These are phyloP conservation scores for Didymella pomorum DNA, from an alignment of 2,329 filamentous ascomycete genomes.

Conservation along the genomic window DNA sequence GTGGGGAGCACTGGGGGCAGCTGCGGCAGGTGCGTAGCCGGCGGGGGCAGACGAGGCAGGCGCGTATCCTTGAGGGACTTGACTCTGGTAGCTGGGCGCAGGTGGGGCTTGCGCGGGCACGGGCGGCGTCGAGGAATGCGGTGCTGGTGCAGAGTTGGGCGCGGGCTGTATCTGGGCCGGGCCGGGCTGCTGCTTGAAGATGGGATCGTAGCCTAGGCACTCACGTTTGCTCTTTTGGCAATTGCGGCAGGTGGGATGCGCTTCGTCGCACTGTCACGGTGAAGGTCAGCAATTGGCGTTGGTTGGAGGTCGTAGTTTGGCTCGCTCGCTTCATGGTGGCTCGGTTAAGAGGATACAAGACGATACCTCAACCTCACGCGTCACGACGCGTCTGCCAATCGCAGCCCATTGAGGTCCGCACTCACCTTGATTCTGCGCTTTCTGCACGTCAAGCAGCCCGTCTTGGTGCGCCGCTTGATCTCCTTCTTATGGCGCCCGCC, in stretches of 20 bases:
- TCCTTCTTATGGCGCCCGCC: slow-evolving; percentile 74
- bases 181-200: slow-evolving; percentile 77
- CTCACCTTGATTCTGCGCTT: slow-evolving; percentile 75
- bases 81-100: slow-evolving; percentile 47
- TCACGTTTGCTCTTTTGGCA: slow-evolving; percentile 90
- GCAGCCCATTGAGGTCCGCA: slow-evolving; percentile 37
- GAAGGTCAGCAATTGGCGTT: slow-evolving; percentile 34
- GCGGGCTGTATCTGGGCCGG: slow-evolving; percentile 77
- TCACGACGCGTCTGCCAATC: slow-evolving; percentile 39
- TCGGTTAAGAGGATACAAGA: slow-evolving; percentile 41
- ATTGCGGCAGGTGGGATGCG: slow-evolving; percentile 88
- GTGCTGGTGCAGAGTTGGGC: slow-evolving; percentile 58
- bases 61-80: slow-evolving; percentile 54
- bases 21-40: slow-evolving; percentile 46
- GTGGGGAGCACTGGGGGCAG: slow-evolving; percentile 48
- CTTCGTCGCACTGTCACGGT: slow-evolving; percentile 84
- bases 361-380: slow-evolving; percentile 32
- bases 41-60: slow-evolving; percentile 56
- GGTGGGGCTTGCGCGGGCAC: slow-evolving; percentile 44
- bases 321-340: slow-evolving; percentile 50
- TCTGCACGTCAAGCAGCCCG: slow-evolving; percentile 68
- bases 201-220: slow-evolving; percentile 85
- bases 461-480: slow-evolving; percentile 78
- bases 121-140: slow-evolving; percentile 42
- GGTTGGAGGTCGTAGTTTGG: slow-evolving; percentile 44